Conservation (phyloP, 257 asterid species). For the Forsythia suspensa region DNA sequence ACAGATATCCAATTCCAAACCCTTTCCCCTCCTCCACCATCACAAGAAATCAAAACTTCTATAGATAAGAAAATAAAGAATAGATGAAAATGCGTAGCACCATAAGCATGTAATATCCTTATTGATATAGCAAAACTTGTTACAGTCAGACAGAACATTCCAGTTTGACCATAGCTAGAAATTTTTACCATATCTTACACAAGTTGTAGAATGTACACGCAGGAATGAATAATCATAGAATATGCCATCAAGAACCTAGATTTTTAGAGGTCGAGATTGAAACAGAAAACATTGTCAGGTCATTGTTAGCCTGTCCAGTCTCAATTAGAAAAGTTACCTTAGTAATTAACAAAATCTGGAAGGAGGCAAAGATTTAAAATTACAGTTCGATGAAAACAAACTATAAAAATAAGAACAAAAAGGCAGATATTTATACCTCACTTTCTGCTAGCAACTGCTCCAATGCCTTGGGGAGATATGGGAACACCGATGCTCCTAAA, state of each 20-base stretch:
- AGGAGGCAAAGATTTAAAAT: not conserved
- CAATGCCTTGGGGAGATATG: slow-evolving; percentile 88
- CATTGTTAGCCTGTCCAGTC: not conserved
- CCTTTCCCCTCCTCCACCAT: not conserved
- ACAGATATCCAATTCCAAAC: not conserved
- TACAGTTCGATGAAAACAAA: not conserved
- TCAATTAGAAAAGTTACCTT: not conserved
- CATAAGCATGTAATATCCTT: not conserved
- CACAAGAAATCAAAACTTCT: not conserved
- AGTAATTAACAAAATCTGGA: not conserved
- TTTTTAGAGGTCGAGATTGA: not conserved
- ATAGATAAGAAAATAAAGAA: not conserved
- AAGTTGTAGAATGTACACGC: not conserved
- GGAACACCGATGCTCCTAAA: slow-evolving; percentile 82
- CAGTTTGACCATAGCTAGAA: slow-evolving; percentile 5
- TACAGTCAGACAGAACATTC: not conserved
- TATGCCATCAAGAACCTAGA: not conserved
- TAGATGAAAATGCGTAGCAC: not conserved
- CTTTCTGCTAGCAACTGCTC: slow-evolving; percentile 84
- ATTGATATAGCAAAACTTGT: slow-evolving; percentile 1
- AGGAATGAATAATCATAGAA: not conserved
- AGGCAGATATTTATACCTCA: slow-evolving; percentile 56
- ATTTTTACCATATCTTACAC: not conserved
- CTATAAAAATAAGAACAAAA: not conserved
- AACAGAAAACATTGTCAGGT: not conserved